Evolutionary conservation across 148 eudicot genomes (phyloP).

Genomic region (Mesembryanthemum crystallinum): DNA sequence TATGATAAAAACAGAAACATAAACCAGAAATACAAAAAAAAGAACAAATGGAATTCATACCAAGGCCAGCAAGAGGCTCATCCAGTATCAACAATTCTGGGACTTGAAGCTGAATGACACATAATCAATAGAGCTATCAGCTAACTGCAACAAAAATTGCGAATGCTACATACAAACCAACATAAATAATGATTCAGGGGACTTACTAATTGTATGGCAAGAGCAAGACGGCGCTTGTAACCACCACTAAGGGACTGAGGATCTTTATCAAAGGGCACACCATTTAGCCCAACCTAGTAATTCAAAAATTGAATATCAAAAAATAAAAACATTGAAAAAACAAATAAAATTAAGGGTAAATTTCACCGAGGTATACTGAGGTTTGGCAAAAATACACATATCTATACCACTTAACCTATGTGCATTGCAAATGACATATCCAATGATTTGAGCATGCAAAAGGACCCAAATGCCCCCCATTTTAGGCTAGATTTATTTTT

Average conservation of each 20-base stretch:
- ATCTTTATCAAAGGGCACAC: constrained; percentile 83
- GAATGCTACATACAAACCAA: not conserved
- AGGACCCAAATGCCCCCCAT: too few species aligned
- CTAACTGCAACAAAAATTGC: not conserved
- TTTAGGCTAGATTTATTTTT: too few species aligned
- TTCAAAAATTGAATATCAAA: constrained; percentile 2
- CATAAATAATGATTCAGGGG: constrained; percentile 12
- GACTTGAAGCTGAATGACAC: constrained; percentile 62
- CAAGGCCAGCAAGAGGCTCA: constrained; percentile 99
- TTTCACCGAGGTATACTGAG: too few species aligned
- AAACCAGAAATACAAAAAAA: constrained; percentile 6
- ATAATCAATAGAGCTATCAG: not conserved
- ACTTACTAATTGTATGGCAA: constrained; percentile 85
- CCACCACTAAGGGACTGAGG: constrained; percentile 97
- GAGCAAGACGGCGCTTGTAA: constrained; percentile 92
- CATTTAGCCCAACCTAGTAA: constrained; percentile 76
- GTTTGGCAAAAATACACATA: too few species aligned
- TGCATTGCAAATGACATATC: too few species aligned
- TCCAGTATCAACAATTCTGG: constrained; percentile 87
- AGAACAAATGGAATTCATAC: constrained; percentile 38
- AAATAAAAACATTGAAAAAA: too few species aligned
- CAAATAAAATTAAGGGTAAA: not conserved
- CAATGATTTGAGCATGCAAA: too few species aligned
- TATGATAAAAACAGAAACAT: not conserved
- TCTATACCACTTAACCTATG: too few species aligned